A percentile compares a stretch with the other conserved stretches of the same genome.
Evolutionary conservation across 2,329 filamentous ascomycete species (phyloP).

Genomic region (Diaporthe helianthi): DNA sequence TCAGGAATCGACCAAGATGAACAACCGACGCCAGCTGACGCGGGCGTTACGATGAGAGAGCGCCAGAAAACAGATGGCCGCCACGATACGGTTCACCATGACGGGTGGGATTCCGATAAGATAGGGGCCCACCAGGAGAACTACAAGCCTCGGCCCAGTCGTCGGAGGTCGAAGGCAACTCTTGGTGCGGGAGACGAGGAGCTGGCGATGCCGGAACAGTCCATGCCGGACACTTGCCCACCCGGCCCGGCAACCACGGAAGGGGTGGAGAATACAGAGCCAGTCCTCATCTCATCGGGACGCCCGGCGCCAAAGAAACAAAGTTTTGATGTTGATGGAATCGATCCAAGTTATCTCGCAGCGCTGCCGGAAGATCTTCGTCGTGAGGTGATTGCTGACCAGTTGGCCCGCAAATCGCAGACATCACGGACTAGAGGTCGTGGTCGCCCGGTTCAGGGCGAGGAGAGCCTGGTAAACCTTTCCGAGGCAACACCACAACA

Average conservation of each 20-base stretch:
- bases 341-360: constrained; percentile 29
- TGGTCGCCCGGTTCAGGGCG: constrained; percentile 19
- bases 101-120: constrained; percentile 24
- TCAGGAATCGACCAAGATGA: constrained; percentile 29
- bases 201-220: not conserved
- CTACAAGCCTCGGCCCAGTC: constrained; percentile 26
- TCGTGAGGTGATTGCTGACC: constrained; percentile 30
- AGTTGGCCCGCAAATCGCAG: constrained; percentile 25
- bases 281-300: constrained; percentile 15
- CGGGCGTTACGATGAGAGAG: not conserved
- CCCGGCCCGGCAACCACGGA: not conserved
- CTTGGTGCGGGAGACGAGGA: constrained; percentile 12
- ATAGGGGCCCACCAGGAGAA: constrained; percentile 18
- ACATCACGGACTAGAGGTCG: constrained; percentile 32
- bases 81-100: not conserved
- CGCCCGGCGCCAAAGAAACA: constrained; percentile 1
- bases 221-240: constrained; percentile 33
- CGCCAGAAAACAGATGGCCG: constrained; percentile 4
- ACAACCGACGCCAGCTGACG: not conserved
- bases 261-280: not conserved
- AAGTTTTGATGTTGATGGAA: not conserved
- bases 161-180: constrained; percentile 24
- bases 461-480: not conserved
- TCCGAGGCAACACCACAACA: constrained; percentile 34
- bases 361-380: constrained; percentile 30